Evolutionary conservation across 164 flowering plant genomes (phyloP), one percentile per base, ranked within the genome.

Genomic region (Stephania cephalantha): DNA sequence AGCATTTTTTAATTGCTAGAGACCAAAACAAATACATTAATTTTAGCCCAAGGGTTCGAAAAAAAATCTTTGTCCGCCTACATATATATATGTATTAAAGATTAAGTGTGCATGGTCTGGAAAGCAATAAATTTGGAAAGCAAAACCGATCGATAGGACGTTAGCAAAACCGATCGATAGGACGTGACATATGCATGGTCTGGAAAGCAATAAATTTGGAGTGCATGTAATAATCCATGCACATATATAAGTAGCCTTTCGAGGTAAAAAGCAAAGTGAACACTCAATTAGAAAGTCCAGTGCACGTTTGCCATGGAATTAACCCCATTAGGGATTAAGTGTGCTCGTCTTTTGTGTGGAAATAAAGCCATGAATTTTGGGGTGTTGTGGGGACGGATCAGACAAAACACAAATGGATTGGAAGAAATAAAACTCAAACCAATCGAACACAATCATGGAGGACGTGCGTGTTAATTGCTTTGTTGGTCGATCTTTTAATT

Each of bases 131-230:
- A n/a, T n/a, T n/a, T 25, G 25, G 25, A 25, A 25, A 25, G 25
- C 25, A 25, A 25, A 25, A 25, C 25, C 25, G 25, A 25, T 25
- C 25, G 25, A 25, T 25, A 25, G 25, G 25, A 25, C 25, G 25
- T 25, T 0, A 25, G 25, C 25, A 25, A 25, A 18, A 5, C 5
- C 13, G 15, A 53, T 53, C 13, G 20, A 61, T 61, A 4, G n/a
- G 29, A 61, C 8, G 25, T 61, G 66, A 58, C 22, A 20, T 35
- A 35, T 35, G 42, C 42, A 20, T 18, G 66, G 66, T 35, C 66
- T 61, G 66, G 66, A 61, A 61, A 61, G 66, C 25, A 61, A 61
- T n/a, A 58, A 58, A 58, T 58, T 58, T 58, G 64, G 66, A 61
- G 25, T 61, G 66, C 42, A 35, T 35, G 42, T 35, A 35, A 35